phyloP scores from a whole-genome alignment of 1,284 basidiomycete genomes.

The Cystobasidium pallidum region DNA sequence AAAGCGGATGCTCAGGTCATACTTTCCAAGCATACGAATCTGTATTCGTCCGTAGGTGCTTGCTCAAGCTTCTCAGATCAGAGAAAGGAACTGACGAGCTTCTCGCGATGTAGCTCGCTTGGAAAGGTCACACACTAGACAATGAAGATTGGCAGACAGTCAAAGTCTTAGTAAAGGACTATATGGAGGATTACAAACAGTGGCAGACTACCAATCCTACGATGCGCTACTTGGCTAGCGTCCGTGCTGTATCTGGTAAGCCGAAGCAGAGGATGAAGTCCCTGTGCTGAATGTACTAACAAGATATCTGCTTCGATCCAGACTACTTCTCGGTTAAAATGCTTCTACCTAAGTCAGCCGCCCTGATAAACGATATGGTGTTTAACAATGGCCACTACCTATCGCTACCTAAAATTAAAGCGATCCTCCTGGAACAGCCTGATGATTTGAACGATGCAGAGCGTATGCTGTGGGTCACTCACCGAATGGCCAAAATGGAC shows the following conservation, averaged over 20 bases:
- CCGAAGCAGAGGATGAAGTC: too few relatives aligned
- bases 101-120: neutral
- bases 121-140: neutral
- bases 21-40: neutral
- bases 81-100: neutral
- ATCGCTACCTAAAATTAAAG: neutral
- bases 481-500: neutral
- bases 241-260: neutral
- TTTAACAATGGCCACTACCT: neutral
- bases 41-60: neutral
- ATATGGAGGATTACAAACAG: neutral
- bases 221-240: neutral
- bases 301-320: neutral
- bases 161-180: neutral
- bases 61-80: neutral
- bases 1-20: neutral
- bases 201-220: neutral
- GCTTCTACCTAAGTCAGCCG: too few relatives aligned
- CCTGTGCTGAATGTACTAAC: too few relatives aligned
- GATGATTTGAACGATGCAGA: neutral
- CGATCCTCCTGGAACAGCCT: neutral
- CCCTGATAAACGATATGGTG: neutral
- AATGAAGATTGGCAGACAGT: conserved; percentile 1
- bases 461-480: neutral
- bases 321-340: neutral